These are phyloP conservation scores for Casuarina glauca DNA, from an alignment of 306 rosid species.

Conservation along the genomic window DNA sequence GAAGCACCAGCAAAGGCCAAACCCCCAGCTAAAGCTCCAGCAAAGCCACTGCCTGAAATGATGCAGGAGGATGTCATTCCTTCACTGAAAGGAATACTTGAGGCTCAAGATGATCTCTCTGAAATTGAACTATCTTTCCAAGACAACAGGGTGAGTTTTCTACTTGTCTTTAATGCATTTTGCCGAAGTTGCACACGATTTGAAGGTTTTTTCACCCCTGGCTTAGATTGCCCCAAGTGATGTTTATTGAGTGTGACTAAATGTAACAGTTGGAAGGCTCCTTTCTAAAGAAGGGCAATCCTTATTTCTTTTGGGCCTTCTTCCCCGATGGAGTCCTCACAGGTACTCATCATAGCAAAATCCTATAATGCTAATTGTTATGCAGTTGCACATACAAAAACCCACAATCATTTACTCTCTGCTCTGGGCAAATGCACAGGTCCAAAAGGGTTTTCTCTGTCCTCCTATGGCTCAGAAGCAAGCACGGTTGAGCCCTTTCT, in stretches of 20 bases:
- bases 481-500: slow-evolving; percentile 95
- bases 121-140: slow-evolving; percentile 62
- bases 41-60: slow-evolving; percentile 74
- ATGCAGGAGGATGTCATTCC: slow-evolving; percentile 96
- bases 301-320: slow-evolving; percentile 86
- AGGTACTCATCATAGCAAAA: slow-evolving; percentile 39
- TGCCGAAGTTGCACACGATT: background rate
- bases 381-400: slow-evolving; percentile 10
- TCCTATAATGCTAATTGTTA: background rate
- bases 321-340: slow-evolving; percentile 68
- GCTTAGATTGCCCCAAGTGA: background rate
- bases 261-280: slow-evolving; percentile 81
- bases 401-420: slow-evolving; percentile 1
- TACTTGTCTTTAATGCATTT: background rate
- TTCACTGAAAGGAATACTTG: slow-evolving; percentile 63
- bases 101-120: slow-evolving; percentile 66
- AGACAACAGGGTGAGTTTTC: slow-evolving; percentile 61
- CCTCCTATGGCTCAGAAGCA: slow-evolving; percentile 68
- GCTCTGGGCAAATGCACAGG: slow-evolving; percentile 43
- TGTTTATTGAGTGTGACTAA: slow-evolving; percentile 12
- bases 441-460: slow-evolving; percentile 86
- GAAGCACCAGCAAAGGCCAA: slow-evolving; percentile 62
- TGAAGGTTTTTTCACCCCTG: background rate
- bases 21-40: slow-evolving; percentile 70
- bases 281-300: slow-evolving; percentile 58